phyloP scores from a whole-genome alignment of 2,329 filamentous ascomycete genomes.

The Arthrobotrys megalospora region DNA sequence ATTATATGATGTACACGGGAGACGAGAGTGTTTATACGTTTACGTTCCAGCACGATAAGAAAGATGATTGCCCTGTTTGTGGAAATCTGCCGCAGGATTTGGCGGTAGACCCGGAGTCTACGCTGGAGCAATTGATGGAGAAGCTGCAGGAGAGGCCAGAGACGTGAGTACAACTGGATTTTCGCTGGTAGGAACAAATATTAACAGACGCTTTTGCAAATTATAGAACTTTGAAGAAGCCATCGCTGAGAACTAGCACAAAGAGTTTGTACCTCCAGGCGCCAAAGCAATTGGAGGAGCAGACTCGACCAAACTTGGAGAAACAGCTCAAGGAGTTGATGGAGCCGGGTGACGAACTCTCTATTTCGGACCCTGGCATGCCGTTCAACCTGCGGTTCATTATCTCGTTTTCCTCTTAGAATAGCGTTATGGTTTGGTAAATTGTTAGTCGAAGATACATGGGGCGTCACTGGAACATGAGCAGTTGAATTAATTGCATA shows the following conservation, averaged over 20 bases:
- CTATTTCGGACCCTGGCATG: slow-evolving; percentile 71
- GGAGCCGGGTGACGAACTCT: slow-evolving; percentile 85
- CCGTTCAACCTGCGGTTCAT: slow-evolving; percentile 64
- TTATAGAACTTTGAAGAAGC: slow-evolving; percentile 78
- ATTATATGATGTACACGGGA: slow-evolving; percentile 99
- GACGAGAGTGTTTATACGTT: slow-evolving; percentile 97
- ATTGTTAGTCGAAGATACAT: slow-evolving; percentile 5
- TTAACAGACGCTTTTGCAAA: not conserved
- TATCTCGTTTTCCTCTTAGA: slow-evolving; percentile 60
- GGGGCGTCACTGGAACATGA: slow-evolving; percentile 12
- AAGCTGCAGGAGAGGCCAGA: slow-evolving; percentile 86
- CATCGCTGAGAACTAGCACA: slow-evolving; percentile 83
- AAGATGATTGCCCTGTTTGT: slow-evolving; percentile 94
- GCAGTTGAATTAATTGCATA: not conserved
- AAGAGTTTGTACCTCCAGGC: slow-evolving; percentile 93
- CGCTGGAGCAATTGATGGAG: slow-evolving; percentile 87
- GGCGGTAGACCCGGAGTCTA: slow-evolving; percentile 78
- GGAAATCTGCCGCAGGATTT: slow-evolving; percentile 85
- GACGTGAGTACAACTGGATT: slow-evolving; percentile 69
- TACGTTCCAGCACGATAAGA: slow-evolving; percentile 95
- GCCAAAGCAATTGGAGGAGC: slow-evolving; percentile 84
- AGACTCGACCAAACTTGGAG: slow-evolving; percentile 84
- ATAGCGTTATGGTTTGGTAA: not conserved
- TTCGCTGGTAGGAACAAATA: not conserved
- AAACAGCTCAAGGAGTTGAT: slow-evolving; percentile 85